Percentiles rank a stretch among this genome's conserved stretches.
Conservation (phyloP, 1,284 basidiomycete species). For the Trametes polyzona region DNA sequence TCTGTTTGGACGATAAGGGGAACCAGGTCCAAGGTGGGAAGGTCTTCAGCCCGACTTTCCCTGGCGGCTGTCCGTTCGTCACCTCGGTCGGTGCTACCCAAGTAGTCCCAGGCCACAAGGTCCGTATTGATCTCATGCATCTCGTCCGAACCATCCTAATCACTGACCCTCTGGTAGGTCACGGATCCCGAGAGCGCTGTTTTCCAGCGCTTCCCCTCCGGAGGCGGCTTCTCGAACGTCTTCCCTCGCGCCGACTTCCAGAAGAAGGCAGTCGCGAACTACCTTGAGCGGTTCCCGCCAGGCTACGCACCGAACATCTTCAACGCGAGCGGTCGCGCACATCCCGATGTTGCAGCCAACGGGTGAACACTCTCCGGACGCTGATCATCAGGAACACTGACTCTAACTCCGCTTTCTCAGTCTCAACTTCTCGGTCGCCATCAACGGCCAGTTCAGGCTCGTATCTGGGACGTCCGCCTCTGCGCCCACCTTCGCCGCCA, state of each 20-base stretch:
- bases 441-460: constrained; percentile 39
- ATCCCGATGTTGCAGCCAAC: constrained; percentile 50
- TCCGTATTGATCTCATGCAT: constrained; percentile 15
- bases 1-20: constrained; percentile 49
- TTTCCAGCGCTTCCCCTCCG: constrained; percentile 40
- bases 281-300: constrained; percentile 39
- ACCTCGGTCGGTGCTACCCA: constrained; percentile 63
- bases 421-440: constrained; percentile 28
- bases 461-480: constrained; percentile 50
- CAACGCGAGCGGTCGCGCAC: constrained; percentile 41
- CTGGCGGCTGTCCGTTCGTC: constrained; percentile 58
- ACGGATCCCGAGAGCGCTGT: constrained; percentile 54
- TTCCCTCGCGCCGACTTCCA: constrained; percentile 48
- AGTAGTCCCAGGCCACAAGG: constrained; percentile 43
- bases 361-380: constrained; percentile 33
- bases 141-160: background rate
- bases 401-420: background rate
- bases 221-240: constrained; percentile 50
- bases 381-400: too few species aligned
- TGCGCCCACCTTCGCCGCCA: constrained; percentile 40
- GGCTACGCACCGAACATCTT: constrained; percentile 37
- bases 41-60: constrained; percentile 57
- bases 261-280: constrained; percentile 38
- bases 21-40: constrained; percentile 37
- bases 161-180: constrained; percentile 16